phyloP scores from a whole-genome alignment of 2,329 filamentous ascomycete species.

The Nigrospora osmanthi region DNA sequence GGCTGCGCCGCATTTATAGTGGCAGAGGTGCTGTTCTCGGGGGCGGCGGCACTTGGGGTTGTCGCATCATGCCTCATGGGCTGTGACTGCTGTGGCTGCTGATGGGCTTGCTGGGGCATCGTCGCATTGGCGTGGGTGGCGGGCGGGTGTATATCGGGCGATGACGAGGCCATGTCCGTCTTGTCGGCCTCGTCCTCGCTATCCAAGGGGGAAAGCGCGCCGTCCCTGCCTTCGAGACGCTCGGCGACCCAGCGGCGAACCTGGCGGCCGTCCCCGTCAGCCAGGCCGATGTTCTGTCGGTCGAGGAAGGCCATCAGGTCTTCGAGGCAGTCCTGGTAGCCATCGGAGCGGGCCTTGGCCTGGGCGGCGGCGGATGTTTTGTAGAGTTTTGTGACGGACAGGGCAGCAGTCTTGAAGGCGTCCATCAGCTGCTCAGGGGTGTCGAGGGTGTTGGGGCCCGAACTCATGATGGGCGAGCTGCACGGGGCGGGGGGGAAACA shows the following conservation, averaged over 20 bases:
- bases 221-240: conserved; percentile 56
- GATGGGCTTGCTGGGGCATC: conserved; percentile 21
- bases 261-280: conserved; percentile 67
- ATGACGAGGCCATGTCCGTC: conserved; percentile 44
- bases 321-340: conserved; percentile 90
- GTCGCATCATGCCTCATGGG: conserved; percentile 27
- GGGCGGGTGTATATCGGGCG: conserved; percentile 47
- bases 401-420: conserved; percentile 83
- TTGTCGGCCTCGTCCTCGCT: conserved; percentile 66
- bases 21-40: conserved; percentile 7
- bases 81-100: conserved; percentile 20
- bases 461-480: conserved; percentile 18
- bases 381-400: conserved; percentile 94
- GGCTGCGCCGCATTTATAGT: conserved; percentile 11
- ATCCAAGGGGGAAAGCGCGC: conserved; percentile 45
- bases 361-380: conserved; percentile 80
- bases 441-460: conserved; percentile 25
- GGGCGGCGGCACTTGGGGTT: conserved; percentile 17
- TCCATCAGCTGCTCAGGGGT: conserved; percentile 65
- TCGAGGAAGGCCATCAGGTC: conserved; percentile 84
- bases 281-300: conserved; percentile 68
- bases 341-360: conserved; percentile 65
- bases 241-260: conserved; percentile 61
- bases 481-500: too few species aligned
- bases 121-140: conserved; percentile 20